These are phyloP conservation scores for Amanita jacksonii DNA, from an alignment of 768 basidiomycete species.

Conservation along the genomic window DNA sequence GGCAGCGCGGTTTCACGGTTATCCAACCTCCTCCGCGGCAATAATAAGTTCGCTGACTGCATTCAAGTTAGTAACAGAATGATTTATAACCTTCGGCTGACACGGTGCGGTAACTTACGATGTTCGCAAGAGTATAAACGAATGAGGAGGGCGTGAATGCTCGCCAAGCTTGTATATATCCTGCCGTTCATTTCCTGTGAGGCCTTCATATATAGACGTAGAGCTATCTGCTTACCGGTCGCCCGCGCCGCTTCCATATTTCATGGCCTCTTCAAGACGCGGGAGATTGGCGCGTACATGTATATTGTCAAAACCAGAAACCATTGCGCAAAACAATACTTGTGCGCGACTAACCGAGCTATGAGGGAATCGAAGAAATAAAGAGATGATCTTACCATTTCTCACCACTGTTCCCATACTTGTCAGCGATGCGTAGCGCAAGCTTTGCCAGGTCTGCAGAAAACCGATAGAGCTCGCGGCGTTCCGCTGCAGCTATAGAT, in stretches of 20 bases:
- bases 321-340: constrained; percentile 51
- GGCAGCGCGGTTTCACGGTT: not conserved
- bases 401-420: constrained; percentile 51
- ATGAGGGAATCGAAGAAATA: not conserved
- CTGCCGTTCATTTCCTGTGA: constrained; percentile 26
- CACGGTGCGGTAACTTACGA: constrained; percentile 39
- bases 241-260: constrained; percentile 57
- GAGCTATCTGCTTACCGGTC: constrained; percentile 36
- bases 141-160: constrained; percentile 42
- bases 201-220: not conserved
- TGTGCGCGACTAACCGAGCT: constrained; percentile 40
- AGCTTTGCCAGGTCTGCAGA: constrained; percentile 59
- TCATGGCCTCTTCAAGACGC: constrained; percentile 51
- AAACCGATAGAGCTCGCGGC: constrained; percentile 55
- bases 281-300: constrained; percentile 56
- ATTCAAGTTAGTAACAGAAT: not conserved
- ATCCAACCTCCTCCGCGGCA: constrained; percentile 50
- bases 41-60: constrained; percentile 49
- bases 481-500: constrained; percentile 44
- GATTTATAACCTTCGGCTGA: too few relatives aligned
- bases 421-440: constrained; percentile 58
- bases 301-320: constrained; percentile 57
- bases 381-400: constrained; percentile 42
- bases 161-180: constrained; percentile 53
- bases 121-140: constrained; percentile 55